A percentile compares a stretch with the other conserved stretches of the same genome.
phyloP scores from a whole-genome alignment of 2,329 filamentous ascomycete genomes.

The Teratosphaeria gauchensis region DNA sequence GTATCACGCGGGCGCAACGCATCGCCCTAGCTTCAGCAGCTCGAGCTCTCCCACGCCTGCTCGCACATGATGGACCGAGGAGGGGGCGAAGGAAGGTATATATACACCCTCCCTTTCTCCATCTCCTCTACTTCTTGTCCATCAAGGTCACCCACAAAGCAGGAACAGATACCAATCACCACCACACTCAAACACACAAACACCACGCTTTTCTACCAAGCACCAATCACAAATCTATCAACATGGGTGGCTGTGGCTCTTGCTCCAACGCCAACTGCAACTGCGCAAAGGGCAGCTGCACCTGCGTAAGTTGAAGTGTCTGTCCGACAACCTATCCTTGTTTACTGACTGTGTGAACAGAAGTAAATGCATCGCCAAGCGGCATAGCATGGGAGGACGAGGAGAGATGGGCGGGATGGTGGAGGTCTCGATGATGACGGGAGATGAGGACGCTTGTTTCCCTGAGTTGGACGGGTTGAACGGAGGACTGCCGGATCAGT shows the following conservation, averaged over 20 bases:
- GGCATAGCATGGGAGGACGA: neutral
- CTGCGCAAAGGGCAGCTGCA: conserved; percentile 22
- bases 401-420: neutral
- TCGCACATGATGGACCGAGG: neutral
- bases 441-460: neutral
- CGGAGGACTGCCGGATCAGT: neutral
- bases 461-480: neutral
- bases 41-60: neutral
- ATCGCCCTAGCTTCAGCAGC: neutral
- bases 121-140: neutral
- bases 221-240: conserved; percentile 11
- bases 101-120: neutral
- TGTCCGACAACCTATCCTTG: neutral
- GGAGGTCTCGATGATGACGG: neutral
- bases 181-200: conserved; percentile 8
- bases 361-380: neutral
- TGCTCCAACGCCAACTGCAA: conserved; percentile 22
- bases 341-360: neutral
- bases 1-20: neutral
- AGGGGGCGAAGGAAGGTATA: neutral
- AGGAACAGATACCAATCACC: conserved; percentile 2
- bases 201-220: neutral
- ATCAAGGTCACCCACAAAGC: conserved; percentile 5
- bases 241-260: conserved; percentile 22
- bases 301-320: conserved; percentile 17